Evolutionary conservation across 176 grass and related monocot genomes (phyloP).

Genomic region (Triticum dicoccoides): DNA sequence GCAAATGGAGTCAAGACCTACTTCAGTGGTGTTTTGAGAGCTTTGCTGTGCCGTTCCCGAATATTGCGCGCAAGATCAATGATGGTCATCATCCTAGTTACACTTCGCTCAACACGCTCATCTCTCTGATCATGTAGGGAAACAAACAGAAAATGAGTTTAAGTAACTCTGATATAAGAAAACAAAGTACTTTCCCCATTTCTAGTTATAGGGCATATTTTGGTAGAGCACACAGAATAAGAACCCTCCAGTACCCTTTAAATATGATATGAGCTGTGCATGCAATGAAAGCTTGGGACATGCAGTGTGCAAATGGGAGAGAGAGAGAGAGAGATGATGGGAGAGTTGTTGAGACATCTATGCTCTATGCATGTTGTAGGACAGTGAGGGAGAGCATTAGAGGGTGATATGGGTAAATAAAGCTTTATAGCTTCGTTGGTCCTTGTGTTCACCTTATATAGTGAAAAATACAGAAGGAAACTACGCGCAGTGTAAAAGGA

Average conservation of each 20-base stretch:
- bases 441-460: not conserved
- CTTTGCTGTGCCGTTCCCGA: constrained; percentile 85
- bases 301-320: no score
- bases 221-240: not conserved
- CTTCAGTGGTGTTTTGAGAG: constrained; percentile 98
- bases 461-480: not conserved
- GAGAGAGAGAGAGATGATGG: no score
- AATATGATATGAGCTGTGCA: not conserved
- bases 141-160: constrained; percentile 19
- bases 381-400: no score
- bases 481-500: not conserved
- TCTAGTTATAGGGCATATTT: not conserved
- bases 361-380: no score
- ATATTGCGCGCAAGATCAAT: constrained; percentile 97
- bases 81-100: constrained; percentile 95
- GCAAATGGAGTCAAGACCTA: constrained; percentile 33
- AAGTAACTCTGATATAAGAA: constrained; percentile 11
- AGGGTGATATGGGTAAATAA: not conserved
- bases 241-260: not conserved
- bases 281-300: no score
- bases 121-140: constrained; percentile 68
- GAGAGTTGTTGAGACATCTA: no score
- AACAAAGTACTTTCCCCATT: not conserved
- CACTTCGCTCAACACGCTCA: constrained; percentile 95
- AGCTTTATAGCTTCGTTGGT: not conserved